Evolutionary conservation across 2,329 filamentous ascomycete genomes (phyloP).

Genomic region (Fusarium nanum): DNA sequence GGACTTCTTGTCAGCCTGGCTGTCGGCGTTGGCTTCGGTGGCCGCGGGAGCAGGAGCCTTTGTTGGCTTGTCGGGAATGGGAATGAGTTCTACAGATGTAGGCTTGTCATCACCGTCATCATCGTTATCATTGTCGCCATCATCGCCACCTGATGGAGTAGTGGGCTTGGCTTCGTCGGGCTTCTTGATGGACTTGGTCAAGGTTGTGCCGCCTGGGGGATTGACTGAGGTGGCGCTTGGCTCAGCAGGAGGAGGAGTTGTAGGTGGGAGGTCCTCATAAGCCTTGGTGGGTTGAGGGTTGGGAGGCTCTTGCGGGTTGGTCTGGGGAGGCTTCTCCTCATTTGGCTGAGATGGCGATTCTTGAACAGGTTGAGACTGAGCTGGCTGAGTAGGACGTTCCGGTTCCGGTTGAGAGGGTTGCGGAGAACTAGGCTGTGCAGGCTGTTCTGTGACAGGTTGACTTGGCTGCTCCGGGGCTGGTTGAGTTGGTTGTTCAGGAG

Average conservation of each 20-base stretch:
- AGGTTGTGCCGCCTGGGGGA: constrained; percentile 31
- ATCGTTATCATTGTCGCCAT: not conserved
- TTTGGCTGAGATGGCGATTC: constrained; percentile 14
- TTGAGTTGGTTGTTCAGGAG: constrained; percentile 12
- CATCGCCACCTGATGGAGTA: constrained; percentile 1
- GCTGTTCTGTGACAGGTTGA: constrained; percentile 17
- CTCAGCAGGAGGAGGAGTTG: constrained; percentile 18
- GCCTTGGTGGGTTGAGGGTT: constrained; percentile 30
- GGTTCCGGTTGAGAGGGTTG: constrained; percentile 1
- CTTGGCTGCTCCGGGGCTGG: constrained; percentile 3
- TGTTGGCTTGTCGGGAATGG: constrained; percentile 41
- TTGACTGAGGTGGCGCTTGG: constrained; percentile 23
- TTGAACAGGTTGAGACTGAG: constrained; percentile 6
- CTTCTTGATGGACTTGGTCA: constrained; percentile 47
- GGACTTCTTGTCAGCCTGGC: constrained; percentile 24
- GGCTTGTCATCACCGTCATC: constrained; percentile 23
- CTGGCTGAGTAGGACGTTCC: constrained; percentile 10
- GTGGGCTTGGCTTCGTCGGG: constrained; percentile 36
- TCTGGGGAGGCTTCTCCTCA: constrained; percentile 23
- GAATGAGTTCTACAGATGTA: constrained; percentile 46
- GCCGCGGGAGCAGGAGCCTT: constrained; percentile 24
- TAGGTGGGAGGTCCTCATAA: constrained; percentile 17
- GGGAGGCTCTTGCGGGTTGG: constrained; percentile 11
- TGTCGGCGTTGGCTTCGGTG: constrained; percentile 27
- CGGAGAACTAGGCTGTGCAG: constrained; percentile 4